Base-by-base conservation (phyloP, 2,329 filamentous ascomycete genomes). In the Colletotrichum cuscutae region DNA sequence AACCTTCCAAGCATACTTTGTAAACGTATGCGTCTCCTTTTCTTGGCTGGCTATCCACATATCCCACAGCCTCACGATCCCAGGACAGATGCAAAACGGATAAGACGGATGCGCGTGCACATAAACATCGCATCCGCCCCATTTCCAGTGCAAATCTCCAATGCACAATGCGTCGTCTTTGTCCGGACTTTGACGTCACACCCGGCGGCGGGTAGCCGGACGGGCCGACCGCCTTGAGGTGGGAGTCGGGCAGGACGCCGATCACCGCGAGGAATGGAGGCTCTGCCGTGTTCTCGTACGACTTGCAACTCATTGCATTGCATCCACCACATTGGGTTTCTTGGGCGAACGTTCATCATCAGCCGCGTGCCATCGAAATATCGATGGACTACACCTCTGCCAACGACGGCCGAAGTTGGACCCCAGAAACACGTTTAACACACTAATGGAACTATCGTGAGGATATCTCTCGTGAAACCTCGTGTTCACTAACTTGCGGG, bases 131-230 rank as follows among this genome's bases (percentile, higher is more conserved):
- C 35, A 49, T 22, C 37, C 35, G 52, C 59, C 37, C 28, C 9
- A 24, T 59, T 61, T 58, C 67, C 22, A 22, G 26, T 60, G 15
- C 30, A 54, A 60, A 54, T 56, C 32, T 71, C n/a, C 56, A 35
- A 26, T 56, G 28, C 32, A 60, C 46, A 67, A 61, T 68, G 57
- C 58, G 12, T 26, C 12, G 24, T 32, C n/a, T 22, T 13, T 53
- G 22, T 54, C 11, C 52, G 22, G 19, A 15, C 57, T 58, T 26
- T 42, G 66, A 68, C 58, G 32, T 57, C 58, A 46, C 28, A 32
- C 15, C 22, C 22, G 28, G n/a, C 53, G 28, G 35, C 15, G 19
- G 15, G 53, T n/a, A 28, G 32, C n/a, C 30, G 46, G 53, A 52
- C 56, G 13, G 7, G 56, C 49, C 60, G 67, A n/a, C 30, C 15